Percentiles rank a stretch among this genome's conserved stretches.
These are phyloP conservation scores for Cubamyces sp. DNA, from an alignment of 768 basidiomycete genomes.

Conservation along the genomic window DNA sequence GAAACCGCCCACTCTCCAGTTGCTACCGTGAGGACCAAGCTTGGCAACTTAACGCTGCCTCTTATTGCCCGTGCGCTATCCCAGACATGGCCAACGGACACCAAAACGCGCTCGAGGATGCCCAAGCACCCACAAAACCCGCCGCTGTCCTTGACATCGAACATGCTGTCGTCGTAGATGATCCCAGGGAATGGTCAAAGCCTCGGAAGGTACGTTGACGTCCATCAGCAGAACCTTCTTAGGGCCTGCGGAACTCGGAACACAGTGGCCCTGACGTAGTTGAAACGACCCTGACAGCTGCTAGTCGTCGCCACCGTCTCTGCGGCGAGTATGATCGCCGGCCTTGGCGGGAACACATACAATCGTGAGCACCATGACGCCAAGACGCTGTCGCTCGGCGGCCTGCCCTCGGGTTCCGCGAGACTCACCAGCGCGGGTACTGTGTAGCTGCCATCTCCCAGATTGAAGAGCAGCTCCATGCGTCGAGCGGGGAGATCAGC, in stretches of 20 bases:
- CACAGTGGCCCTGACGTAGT: neutral
- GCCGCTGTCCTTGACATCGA: slow-evolving; percentile 29
- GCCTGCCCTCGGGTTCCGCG: neutral
- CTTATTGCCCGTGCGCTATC: neutral
- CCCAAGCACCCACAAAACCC: neutral
- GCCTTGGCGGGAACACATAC: slow-evolving; percentile 61
- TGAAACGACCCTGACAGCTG: slow-evolving; percentile 24
- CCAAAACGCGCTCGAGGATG: neutral
- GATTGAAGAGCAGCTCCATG: slow-evolving; percentile 62
- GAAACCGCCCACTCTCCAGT: neutral
- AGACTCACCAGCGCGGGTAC: slow-evolving; percentile 2
- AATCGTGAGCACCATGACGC: slow-evolving; percentile 49
- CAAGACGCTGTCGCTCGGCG: neutral
- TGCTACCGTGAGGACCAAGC: neutral
- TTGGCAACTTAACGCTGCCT: neutral
- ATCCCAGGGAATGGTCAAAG: slow-evolving; percentile 34
- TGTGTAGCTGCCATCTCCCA: slow-evolving; percentile 60
- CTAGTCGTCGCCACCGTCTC: slow-evolving; percentile 51
- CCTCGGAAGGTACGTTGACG: slow-evolving; percentile 29
- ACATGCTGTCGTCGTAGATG: slow-evolving; percentile 32
- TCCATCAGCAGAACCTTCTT: neutral
- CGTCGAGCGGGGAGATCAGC: slow-evolving; percentile 65
- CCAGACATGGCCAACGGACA: slow-evolving; percentile 7
- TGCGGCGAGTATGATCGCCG: slow-evolving; percentile 59
- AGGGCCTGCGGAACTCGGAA: neutral